Evolutionary conservation across 1,139 yeast species (phyloP).

Genomic region (Blastobotrys apis): DNA sequence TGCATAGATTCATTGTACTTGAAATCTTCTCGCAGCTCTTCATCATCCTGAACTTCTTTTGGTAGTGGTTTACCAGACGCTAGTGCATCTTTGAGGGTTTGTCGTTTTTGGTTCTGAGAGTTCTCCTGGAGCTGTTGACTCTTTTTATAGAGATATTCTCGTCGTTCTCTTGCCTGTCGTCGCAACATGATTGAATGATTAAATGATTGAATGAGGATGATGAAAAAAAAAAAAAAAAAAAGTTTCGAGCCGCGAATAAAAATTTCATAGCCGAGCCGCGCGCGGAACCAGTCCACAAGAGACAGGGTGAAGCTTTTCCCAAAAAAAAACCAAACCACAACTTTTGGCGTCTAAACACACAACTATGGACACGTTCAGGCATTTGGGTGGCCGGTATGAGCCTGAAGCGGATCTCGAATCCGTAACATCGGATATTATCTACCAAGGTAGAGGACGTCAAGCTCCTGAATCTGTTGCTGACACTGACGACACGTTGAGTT

Average conservation of each 20-base stretch:
- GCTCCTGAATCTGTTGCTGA: constrained; percentile 21
- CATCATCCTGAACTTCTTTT: constrained; percentile 85
- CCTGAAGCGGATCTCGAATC: constrained; percentile 27
- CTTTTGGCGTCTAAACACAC: too few relatives aligned
- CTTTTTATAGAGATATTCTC: constrained; percentile 86
- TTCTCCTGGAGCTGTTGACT: constrained; percentile 90
- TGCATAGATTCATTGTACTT: constrained; percentile 72
- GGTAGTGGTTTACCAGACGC: constrained; percentile 90
- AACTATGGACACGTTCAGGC: constrained; percentile 27
- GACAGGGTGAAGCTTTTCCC: not conserved
- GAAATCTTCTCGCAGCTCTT: constrained; percentile 71
- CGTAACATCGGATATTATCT: constrained; percentile 29
- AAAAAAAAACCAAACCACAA: not conserved
- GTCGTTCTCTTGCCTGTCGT: constrained; percentile 91
- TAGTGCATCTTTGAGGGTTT: constrained; percentile 77
- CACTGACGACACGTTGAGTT: constrained; percentile 13
- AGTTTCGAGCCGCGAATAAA: not conserved
- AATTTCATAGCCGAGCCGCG: not conserved
- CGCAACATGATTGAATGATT: constrained; percentile 37
- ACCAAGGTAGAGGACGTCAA: constrained; percentile 23
- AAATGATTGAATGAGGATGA: constrained; percentile 10
- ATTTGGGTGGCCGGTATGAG: constrained; percentile 28
- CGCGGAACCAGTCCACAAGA: not conserved
- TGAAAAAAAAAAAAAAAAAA: not conserved
- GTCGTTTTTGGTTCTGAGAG: constrained; percentile 77